Conservation (phyloP, 345 rosid species). For the Balakata baccata region DNA sequence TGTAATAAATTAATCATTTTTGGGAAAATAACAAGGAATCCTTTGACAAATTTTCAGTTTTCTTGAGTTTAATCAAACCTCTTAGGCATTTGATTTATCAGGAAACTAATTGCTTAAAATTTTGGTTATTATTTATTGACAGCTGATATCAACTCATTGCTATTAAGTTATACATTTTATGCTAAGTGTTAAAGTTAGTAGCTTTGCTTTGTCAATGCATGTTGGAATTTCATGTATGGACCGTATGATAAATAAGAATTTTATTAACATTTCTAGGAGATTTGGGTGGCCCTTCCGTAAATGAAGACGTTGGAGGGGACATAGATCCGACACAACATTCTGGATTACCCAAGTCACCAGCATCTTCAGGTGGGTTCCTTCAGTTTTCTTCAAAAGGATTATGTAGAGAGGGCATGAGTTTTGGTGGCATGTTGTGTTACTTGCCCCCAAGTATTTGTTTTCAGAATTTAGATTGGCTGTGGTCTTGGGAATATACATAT, state of each 20-base stretch:
- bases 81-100: background rate
- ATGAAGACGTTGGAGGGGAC: slow-evolving; percentile 55
- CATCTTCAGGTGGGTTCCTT: slow-evolving; percentile 99
- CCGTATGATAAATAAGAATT: background rate
- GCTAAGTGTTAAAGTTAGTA: background rate
- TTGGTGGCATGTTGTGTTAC: slow-evolving; percentile 69
- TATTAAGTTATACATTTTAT: background rate
- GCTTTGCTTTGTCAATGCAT: background rate
- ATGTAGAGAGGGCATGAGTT: slow-evolving; percentile 72
- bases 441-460: slow-evolving; percentile 53
- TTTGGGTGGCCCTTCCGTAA: slow-evolving; percentile 84
- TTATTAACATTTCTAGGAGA: slow-evolving; percentile 46
- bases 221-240: background rate
- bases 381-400: slow-evolving; percentile 84
- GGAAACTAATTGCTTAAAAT: background rate
- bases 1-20: background rate
- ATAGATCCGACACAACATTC: slow-evolving; percentile 44
- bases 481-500: slow-evolving; percentile 64
- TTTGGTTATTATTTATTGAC: background rate
- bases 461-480: slow-evolving; percentile 71
- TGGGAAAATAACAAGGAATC: background rate
- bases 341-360: slow-evolving; percentile 90
- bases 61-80: background rate
- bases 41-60: background rate
- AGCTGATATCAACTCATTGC: background rate